Percentiles rank a stretch among this genome's conserved stretches.
phyloP scores from a whole-genome alignment of 1,284 basidiomycete species.

The Inonotus obliquus region DNA sequence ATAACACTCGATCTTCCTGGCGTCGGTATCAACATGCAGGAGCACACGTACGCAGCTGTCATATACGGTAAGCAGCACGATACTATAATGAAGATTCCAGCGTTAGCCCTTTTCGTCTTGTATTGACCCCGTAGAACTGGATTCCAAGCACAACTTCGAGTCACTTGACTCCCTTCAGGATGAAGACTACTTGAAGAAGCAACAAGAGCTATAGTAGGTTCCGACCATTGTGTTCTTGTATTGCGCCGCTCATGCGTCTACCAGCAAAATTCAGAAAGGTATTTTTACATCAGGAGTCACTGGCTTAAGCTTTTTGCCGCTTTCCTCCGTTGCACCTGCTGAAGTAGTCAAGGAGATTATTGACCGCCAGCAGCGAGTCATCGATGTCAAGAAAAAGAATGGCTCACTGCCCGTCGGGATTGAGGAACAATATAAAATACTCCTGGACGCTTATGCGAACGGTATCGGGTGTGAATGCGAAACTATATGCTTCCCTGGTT shows the following conservation, averaged over 20 bases:
- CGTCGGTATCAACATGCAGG: slow-evolving; percentile 33
- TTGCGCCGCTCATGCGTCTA: background rate
- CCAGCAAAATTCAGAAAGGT: slow-evolving; percentile 15
- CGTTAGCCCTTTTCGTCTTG: no score
- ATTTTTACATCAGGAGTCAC: slow-evolving; percentile 11
- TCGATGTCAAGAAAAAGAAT: slow-evolving; percentile 16
- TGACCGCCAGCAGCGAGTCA: slow-evolving; percentile 1
- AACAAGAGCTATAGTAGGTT: slow-evolving; percentile 24
- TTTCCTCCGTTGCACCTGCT: slow-evolving; percentile 17
- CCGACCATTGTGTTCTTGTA: background rate
- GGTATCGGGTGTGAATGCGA: slow-evolving; percentile 22
- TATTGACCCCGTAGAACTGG: slow-evolving; percentile 2
- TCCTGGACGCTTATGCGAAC: slow-evolving; percentile 24
- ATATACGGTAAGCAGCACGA: slow-evolving; percentile 24
- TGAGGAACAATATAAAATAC: slow-evolving; percentile 25
- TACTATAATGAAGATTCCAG: no score
- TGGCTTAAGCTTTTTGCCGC: slow-evolving; percentile 20
- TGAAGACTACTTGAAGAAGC: slow-evolving; percentile 17
- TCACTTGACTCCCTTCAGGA: slow-evolving; percentile 22
- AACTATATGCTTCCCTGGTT: slow-evolving; percentile 16
- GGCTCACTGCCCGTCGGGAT: slow-evolving; percentile 19
- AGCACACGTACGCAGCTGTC: slow-evolving; percentile 24
- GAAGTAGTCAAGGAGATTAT: slow-evolving; percentile 17
- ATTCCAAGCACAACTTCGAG: background rate
- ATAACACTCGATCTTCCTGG: slow-evolving; percentile 32